These are phyloP conservation scores for Lotus japonicus DNA, from an alignment of 306 rosid species.

Conservation along the genomic window DNA sequence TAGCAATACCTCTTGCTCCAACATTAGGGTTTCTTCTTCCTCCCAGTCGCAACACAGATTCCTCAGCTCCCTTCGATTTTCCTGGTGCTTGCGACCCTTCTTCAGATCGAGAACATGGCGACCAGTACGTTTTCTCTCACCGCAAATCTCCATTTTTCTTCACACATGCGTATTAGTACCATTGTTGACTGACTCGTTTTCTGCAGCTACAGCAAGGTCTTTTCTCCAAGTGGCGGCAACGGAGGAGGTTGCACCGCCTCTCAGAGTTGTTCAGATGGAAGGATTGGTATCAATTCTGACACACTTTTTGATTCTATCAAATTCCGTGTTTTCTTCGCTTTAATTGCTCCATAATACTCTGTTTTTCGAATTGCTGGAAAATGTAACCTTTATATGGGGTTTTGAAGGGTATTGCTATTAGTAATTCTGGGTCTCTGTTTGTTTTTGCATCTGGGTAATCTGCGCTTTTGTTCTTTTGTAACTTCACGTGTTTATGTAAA, in stretches of 20 bases:
- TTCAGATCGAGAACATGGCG: conserved; percentile 20
- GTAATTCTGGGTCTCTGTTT: background rate
- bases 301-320: too few relatives aligned
- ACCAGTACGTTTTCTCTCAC: background rate
- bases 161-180: background rate
- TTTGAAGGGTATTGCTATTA: background rate
- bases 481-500: background rate
- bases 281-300: conserved; percentile 74
- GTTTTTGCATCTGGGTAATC: background rate
- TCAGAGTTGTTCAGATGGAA: conserved; percentile 88
- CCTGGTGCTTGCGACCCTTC: background rate
- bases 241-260: conserved; percentile 85
- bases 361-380: background rate
- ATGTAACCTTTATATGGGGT: background rate
- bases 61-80: background rate
- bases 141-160: background rate
- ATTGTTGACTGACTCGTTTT: background rate
- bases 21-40: conserved; percentile 22
- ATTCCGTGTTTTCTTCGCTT: background rate
- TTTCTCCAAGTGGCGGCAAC: conserved; percentile 87
- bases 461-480: background rate
- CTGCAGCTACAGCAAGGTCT: conserved; percentile 62
- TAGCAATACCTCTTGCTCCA: conserved; percentile 5
- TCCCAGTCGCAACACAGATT: background rate
- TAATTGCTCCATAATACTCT: background rate